Base-by-base conservation (phyloP, 2,329 filamentous ascomycete genomes). In the Metarhizium rileyi region DNA sequence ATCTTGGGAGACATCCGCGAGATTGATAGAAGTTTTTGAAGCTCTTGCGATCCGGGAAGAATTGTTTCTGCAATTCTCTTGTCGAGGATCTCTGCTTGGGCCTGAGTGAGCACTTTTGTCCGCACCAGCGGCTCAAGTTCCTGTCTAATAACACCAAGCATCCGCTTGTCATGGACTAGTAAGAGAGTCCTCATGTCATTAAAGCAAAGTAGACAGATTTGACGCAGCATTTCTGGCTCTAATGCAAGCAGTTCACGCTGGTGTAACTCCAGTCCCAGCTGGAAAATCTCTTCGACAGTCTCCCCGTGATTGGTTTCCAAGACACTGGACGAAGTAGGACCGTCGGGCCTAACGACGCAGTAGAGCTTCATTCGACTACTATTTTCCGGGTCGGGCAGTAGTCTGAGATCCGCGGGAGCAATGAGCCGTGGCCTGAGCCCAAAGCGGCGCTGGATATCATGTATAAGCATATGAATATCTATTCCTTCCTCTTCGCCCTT, bases 161-260 rank as follows among this genome's bases (percentile, higher is more conserved):
- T 69, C 3, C 69, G 63, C 51, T 71, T 71, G 54, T 71, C 69
- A 47, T 71, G 69, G 1, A 68, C 62, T 1, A 71, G 52, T 10
- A 70, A 53, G 4, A 71, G 57, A 0, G 68, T 71, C 0, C 68
- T 62, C 54, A 71, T 57, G 49, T 71, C 68, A 38, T 71, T 71
- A 48, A 69, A 65, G 45, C 68, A 69, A 9, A 62, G 57, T 1
- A 68, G 54, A 33, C 63, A 61, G 20, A 71, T 27, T 42, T 70
- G 62, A 0, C 61, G 63, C 4, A 69, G 51, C 6, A 70, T 55
- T n/a, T 65, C 59, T 0, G 58, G 56, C 0, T 59, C 55, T 1
- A 71, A 26, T 0, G 55, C 58, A 1, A 61, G 48, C 0, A 71
- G 53, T 53, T 72, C 69, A 0, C 60, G 60, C 42, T 71, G 68